Evolutionary conservation across 75 land plant species (phyloP), one percentile per base, ranked within the genome.

Genomic region (Pinus tabuliformis): DNA sequence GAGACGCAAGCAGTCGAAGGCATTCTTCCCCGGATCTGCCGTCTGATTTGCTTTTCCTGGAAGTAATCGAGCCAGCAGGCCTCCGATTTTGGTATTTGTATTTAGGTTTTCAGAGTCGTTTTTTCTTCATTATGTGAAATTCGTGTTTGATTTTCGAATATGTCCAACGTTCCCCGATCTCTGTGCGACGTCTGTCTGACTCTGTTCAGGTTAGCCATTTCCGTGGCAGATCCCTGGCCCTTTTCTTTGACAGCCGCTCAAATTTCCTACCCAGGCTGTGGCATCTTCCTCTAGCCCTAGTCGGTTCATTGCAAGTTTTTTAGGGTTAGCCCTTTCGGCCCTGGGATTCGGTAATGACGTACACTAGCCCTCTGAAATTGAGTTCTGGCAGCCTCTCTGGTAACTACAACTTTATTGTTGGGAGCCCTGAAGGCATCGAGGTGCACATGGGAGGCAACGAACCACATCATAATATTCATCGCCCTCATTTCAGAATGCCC

Each of bases 191-290:
- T 59, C 58, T 74, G 77, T 21, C 80, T 81, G 52, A 81, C 83
- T 28, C 73, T 73, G 57, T 81, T 61, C 73, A 78, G 74, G 24
- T 74, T 84, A 56, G 59, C 79, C 75, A 76, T 83, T 62, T 80
- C 81, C 33, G 56, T 76, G 11, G 79, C 85, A 42, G 86, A 84
- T 73, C 82, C 86, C 0, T 83, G 85, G 85, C 85, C 85, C 21
- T 80, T 83, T 54, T 83, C 79, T 57, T 65, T 9, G 57, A 24
- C 16, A 21, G 1, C 58, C 5, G 2, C 30, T 15, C 16, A 30
- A 20, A 45, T 3, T 20, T 36, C 63, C 4, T 57, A 33, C 54
- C 39, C 39, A 1, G 54, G 52, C 24, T 68, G 54, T 49, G 54
- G 54, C 14, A 39, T 42, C 72, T 68, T 68, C 22, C 54, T 68